Percentiles rank a stretch among this genome's conserved stretches.
phyloP scores from a whole-genome alignment of 2,329 filamentous ascomycete species.

The Lomentospora prolificans region DNA sequence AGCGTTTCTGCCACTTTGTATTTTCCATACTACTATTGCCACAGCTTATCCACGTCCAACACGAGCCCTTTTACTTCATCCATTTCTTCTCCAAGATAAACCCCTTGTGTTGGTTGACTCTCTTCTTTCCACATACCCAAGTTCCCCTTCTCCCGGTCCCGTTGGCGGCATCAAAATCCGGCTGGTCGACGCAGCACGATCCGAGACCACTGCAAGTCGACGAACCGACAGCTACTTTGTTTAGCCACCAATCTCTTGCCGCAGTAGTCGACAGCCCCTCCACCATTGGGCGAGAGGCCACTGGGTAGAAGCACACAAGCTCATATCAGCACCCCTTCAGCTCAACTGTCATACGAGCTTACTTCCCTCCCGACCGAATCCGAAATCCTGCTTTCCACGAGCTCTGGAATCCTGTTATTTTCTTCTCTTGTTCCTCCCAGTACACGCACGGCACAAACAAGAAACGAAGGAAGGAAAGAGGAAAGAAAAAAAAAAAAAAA shows the following conservation, averaged over 20 bases:
- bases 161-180: neutral
- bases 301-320: neutral
- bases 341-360: neutral
- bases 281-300: neutral
- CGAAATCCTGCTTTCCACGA: neutral
- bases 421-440: neutral
- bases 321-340: neutral
- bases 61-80: no score
- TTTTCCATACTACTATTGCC: neutral
- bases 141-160: constrained; percentile 1
- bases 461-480: neutral
- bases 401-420: neutral
- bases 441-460: neutral
- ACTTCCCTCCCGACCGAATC: neutral
- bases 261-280: neutral
- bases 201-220: neutral
- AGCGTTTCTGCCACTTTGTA: neutral
- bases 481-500: neutral
- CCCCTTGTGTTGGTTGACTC: neutral
- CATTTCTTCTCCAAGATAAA: no score
- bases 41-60: no score
- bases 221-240: neutral
- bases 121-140: neutral
- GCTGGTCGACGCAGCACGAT: neutral
- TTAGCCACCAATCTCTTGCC: neutral